These are phyloP conservation scores for Wallacemonas sp. DNA, from an alignment of 208 protist species.

Conservation along the genomic window DNA sequence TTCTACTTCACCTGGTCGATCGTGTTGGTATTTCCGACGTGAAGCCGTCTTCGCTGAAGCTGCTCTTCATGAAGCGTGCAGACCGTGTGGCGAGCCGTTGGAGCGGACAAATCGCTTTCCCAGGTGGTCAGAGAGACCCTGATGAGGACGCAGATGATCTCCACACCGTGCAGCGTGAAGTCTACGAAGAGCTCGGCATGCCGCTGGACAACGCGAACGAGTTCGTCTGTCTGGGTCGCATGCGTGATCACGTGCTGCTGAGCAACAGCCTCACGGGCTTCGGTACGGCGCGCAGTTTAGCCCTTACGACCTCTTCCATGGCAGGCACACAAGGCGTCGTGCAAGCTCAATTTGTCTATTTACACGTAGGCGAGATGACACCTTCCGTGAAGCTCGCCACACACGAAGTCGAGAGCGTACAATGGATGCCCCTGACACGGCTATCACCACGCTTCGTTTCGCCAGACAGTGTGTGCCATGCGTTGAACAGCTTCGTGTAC, in stretches of 20 bases:
- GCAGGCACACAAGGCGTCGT: conserved; percentile 20
- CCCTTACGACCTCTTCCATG: neutral
- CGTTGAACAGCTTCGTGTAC: conserved; percentile 47
- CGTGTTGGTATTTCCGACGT: conserved; percentile 5
- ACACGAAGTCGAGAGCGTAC: conserved; percentile 55
- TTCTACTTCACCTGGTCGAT: conserved; percentile 12
- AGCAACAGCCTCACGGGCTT: conserved; percentile 22
- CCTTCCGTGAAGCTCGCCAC: conserved; percentile 46
- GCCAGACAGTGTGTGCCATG: conserved; percentile 43
- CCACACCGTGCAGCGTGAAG: conserved; percentile 38
- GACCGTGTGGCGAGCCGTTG: conserved; percentile 52
- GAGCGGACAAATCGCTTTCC: conserved; percentile 77
- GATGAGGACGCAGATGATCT: conserved; percentile 70
- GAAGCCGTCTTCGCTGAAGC: conserved; percentile 36
- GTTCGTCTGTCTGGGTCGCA: conserved; percentile 60
- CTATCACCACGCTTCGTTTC: conserved; percentile 29
- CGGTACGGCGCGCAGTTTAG: neutral
- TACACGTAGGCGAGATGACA: conserved; percentile 69
- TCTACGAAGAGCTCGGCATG: conserved; percentile 59
- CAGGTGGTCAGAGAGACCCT: conserved; percentile 69
- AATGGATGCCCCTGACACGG: conserved; percentile 59
- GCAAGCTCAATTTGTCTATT: conserved; percentile 77
- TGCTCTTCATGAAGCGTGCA: conserved; percentile 71
- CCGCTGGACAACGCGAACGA: conserved; percentile 40
- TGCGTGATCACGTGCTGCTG: conserved; percentile 51